Base-by-base conservation (phyloP, 2,329 filamentous ascomycete species). In the Alternaria tenuissima region DNA sequence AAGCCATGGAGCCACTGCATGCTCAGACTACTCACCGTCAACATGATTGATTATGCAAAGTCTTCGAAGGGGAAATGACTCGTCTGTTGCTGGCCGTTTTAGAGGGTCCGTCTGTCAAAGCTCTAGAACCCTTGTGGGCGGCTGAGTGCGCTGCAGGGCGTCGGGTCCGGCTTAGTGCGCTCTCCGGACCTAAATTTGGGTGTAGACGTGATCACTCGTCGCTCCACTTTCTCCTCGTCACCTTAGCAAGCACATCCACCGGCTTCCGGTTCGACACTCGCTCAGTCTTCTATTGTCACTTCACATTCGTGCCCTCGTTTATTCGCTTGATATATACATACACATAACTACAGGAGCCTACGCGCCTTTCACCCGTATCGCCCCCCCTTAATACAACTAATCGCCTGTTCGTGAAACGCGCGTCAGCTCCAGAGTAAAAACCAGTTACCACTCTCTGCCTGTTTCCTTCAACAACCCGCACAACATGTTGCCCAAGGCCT, bases 401-500 rank as follows among this genome's bases (percentile, higher is more conserved):
- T 22, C 8, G 39, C 43, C 46, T 61, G 24, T 55, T 47, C 49
- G 60, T 65, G 59, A 67, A 68, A 69, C 66, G 67, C 66, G 67
- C 70, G 65, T 68, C 67, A 67, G 62, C 67, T 61, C 49, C 63
- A 41, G 52, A 46, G 52, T 55, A 54, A 61, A 61, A 61, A 54
- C 56, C 60, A 57, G 48, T 48, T 18, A 48, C 38, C 66, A 61
- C 43, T 58, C 26, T 52, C 42, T 57, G 52, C 61, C 59, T 47
- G 52, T 56, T 59, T 43, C 65, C 56, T 53, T 55, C 59, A 53
- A 26, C 68, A 34, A 52, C 57, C 60, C 57, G 46, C 55, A 68
- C 49, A 72, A 59, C 69, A 76, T 73, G 61, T 61, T 77, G 69
- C 75, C 70, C 36, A 68, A 74, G 57, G 72, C 73, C 62, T 78